phyloP scores from a whole-genome alignment of 2,329 filamentous ascomycete genomes.

The Pezicula carpinea region DNA sequence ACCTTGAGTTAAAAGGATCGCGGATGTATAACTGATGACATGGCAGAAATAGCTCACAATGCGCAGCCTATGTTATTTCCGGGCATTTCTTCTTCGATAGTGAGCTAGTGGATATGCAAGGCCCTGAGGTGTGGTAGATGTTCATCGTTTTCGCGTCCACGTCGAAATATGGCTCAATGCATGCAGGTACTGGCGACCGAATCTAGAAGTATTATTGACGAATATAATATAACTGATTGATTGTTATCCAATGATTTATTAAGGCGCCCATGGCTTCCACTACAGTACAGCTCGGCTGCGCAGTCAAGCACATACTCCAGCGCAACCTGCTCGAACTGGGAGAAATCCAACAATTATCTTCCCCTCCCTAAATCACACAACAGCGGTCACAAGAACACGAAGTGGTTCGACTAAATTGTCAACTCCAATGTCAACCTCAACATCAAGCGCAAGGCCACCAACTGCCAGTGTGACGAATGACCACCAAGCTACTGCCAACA shows the following conservation, averaged over 20 bases:
- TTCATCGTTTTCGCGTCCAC: background rate
- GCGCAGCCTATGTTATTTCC: background rate
- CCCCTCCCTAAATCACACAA: no score
- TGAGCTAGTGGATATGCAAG: background rate
- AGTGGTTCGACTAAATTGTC: no score
- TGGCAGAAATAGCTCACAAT: background rate
- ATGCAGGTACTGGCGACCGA: background rate
- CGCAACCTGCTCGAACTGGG: no score
- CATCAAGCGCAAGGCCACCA: background rate
- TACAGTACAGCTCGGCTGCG: no score
- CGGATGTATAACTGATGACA: background rate
- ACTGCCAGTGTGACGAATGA: background rate
- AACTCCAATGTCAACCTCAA: no score
- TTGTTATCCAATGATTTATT: background rate
- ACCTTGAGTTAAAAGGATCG: background rate
- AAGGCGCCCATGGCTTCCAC: no score
- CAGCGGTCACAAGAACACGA: no score
- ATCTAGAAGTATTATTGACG: background rate
- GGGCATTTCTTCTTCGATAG: background rate
- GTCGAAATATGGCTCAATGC: background rate
- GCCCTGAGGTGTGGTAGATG: background rate
- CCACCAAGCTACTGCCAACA: background rate
- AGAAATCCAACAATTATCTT: no score
- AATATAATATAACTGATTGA: background rate
- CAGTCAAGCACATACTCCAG: no score